Evolutionary conservation across 208 protist species (phyloP).

Genomic region (Leptomonas seymouri): DNA sequence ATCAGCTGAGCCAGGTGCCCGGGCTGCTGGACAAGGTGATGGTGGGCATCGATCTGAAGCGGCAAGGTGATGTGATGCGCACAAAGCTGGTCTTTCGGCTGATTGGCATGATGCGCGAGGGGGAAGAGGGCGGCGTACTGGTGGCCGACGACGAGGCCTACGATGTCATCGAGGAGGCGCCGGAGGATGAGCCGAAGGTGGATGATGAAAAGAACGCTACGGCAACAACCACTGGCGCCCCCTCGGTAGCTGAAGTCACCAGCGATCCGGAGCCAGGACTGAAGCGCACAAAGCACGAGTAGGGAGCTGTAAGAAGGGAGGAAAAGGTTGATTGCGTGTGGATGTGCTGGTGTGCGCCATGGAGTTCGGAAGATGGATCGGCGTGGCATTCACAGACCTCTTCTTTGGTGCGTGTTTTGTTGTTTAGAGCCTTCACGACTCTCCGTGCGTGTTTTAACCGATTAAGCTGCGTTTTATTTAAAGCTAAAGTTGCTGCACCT

Average conservation of each 20-base stretch:
- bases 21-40: constrained; percentile 79
- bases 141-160: constrained; percentile 45
- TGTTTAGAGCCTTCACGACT: no score
- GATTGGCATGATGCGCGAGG: constrained; percentile 67
- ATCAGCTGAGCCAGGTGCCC: constrained; percentile 65
- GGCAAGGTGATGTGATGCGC: constrained; percentile 75
- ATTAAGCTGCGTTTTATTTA: no score
- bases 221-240: neutral
- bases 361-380: no score
- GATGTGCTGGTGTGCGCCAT: neutral
- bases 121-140: constrained; percentile 41
- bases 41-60: constrained; percentile 77
- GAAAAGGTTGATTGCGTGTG: neutral
- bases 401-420: no score
- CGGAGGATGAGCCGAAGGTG: constrained; percentile 20
- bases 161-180: constrained; percentile 31
- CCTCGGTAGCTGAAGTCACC: neutral
- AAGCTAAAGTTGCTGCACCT: no score
- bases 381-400: no score
- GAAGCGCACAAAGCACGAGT: constrained; percentile 21
- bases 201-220: constrained; percentile 9
- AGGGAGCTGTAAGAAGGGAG: neutral
- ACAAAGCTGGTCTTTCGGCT: constrained; percentile 75
- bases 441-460: no score
- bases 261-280: constrained; percentile 7